A percentile compares a stretch with the other conserved stretches of the same genome.
Conservation (phyloP, 345 rosid genomes). For the Bruguiera parviflora region DNA sequence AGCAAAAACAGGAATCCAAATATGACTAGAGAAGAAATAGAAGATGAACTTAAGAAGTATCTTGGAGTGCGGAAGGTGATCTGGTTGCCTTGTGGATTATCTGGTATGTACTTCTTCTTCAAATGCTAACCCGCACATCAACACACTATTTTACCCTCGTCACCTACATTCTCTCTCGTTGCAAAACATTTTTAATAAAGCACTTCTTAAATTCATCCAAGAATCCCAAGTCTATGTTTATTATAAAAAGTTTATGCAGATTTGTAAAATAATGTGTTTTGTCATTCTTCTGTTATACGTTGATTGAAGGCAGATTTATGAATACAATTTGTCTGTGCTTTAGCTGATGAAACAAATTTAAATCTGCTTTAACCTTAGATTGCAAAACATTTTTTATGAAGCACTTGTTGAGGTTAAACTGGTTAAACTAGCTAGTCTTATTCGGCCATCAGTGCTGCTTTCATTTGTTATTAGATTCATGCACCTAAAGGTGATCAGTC, state of each 20-base stretch:
- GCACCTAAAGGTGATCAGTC: not conserved
- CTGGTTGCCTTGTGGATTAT: conserved; percentile 86
- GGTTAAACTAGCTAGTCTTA: too few relatives aligned
- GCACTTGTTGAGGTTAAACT: too few relatives aligned
- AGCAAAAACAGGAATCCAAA: conserved; percentile 80
- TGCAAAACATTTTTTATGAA: too few relatives aligned
- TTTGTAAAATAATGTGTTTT: not conserved
- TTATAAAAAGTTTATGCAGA: not conserved
- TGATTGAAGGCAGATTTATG: not conserved
- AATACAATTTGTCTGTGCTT: not conserved
- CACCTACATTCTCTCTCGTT: not conserved
- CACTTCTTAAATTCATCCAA: not conserved
- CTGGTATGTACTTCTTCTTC: conserved; percentile 38
- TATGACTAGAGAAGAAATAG: conserved; percentile 71
- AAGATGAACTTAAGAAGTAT: conserved; percentile 65
- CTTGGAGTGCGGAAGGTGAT: conserved; percentile 67
- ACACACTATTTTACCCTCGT: not conserved
- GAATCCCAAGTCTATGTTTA: too few relatives aligned
- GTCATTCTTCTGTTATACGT: not conserved
- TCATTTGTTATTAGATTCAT: not conserved
- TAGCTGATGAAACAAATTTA: not conserved
- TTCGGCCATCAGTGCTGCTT: too few relatives aligned
- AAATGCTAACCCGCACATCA: too few relatives aligned
- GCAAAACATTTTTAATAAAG: too few relatives aligned
- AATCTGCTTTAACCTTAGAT: not conserved